These are phyloP conservation scores for Betula pendula DNA, from an alignment of 306 rosid species.

Conservation along the genomic window DNA sequence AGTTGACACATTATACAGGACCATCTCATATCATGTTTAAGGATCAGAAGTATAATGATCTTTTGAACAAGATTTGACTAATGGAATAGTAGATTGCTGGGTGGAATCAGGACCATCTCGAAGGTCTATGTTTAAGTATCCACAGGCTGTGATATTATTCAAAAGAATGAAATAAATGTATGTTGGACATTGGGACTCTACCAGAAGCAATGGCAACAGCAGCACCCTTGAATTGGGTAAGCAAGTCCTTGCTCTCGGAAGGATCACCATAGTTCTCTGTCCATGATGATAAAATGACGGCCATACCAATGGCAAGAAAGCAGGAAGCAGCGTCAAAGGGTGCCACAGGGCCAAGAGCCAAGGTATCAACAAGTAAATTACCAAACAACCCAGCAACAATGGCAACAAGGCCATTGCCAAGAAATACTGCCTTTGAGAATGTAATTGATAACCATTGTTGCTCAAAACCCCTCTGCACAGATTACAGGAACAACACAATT, in stretches of 20 bases:
- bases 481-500: conserved; percentile 13
- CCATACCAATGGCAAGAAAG: conserved; percentile 93
- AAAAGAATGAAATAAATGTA: conserved; percentile 11
- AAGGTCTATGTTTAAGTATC: conserved; percentile 26
- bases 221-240: conserved; percentile 86
- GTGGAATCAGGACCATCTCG: neutral
- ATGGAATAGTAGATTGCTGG: neutral
- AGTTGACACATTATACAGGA: neutral
- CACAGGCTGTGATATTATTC: conserved; percentile 6
- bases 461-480: conserved; percentile 85
- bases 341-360: conserved; percentile 91
- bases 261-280: conserved; percentile 84
- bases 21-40: neutral
- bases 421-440: conserved; percentile 91
- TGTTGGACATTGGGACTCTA: conserved; percentile 30
- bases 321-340: conserved; percentile 99
- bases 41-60: neutral
- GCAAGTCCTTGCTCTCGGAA: conserved; percentile 79
- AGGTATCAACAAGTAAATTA: conserved; percentile 78
- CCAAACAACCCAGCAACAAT: conserved; percentile 87
- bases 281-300: conserved; percentile 78
- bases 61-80: neutral
- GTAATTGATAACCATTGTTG: conserved; percentile 92
- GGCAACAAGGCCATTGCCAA: conserved; percentile 92
- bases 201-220: conserved; percentile 96